Evolutionary conservation across 306 rosid genomes (phyloP), one percentile per base, ranked within the genome.

Genomic region (Sindora glabra): DNA sequence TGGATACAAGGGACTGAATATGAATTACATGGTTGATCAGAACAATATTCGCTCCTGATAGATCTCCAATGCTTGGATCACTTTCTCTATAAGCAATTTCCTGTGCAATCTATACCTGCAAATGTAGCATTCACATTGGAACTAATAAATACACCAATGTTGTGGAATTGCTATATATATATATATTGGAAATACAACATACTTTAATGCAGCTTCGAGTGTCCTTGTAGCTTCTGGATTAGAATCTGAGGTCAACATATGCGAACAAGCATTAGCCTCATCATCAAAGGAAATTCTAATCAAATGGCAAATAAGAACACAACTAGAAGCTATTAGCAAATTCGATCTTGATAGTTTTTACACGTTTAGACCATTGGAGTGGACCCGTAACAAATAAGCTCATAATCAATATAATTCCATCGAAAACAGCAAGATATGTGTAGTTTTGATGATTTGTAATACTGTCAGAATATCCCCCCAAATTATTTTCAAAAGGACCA

Each of bases 71-170:
- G 98, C 82, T 45, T 75, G 81, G 47, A 83, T 74, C 32, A 83
- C 75, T 74, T 91, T 91, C 67, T 81, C 88, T 14, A 88, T 59
- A 33, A 81, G 81, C 74, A 85, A 72, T 66, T 88, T 91, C 65
- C 90, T 55, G 62, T 88, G 95, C 83, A 87, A 79, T 53, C 98
- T 81, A 57, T 79, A 85, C 77, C 98, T 91, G 96, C 78, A 68
- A 8, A 62, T 33, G 48, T 22, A 80, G 69, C 56, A 69, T 24
- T 33, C 62, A 45, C 30, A 48, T 9, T 33, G 44, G 63, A 61
- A 29, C 32, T 13, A 46, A 55, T 50, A 53, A 65, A 24, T 25
- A 56, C 27, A 1, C 39, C 52, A 56, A 23, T 42, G 30, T 64
- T 24, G 15, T 40, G 52, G 59, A 76, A 44, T 62, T 45, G 52